phyloP scores from a whole-genome alignment of 2,329 filamentous ascomycete genomes.

The Apiospora marii region DNA sequence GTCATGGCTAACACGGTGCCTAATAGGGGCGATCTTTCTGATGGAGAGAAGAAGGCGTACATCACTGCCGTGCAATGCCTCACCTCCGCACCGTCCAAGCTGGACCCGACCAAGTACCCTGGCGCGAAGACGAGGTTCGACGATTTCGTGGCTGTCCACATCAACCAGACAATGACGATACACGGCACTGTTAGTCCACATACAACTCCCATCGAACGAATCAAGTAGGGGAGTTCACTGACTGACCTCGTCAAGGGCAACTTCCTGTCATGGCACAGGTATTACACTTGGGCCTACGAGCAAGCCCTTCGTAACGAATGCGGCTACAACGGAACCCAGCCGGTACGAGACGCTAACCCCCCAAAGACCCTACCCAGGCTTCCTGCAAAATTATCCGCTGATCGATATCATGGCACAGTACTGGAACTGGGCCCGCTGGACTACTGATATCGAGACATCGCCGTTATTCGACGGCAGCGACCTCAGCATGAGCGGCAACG shows the following conservation, averaged over 20 bases:
- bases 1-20: neutral
- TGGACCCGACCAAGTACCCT: conserved; percentile 36
- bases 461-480: conserved; percentile 57
- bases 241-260: conserved; percentile 19
- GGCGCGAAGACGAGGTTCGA: conserved; percentile 42
- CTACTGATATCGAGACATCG: conserved; percentile 48
- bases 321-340: conserved; percentile 38
- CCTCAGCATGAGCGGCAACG: conserved; percentile 52
- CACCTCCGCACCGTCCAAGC: conserved; percentile 30
- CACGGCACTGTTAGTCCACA: conserved; percentile 38
- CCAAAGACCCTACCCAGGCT: neutral
- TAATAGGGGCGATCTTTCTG: conserved; percentile 24
- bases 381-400: neutral
- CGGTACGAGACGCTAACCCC: neutral
- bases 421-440: conserved; percentile 53
- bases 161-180: conserved; percentile 41
- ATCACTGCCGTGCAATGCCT: conserved; percentile 42
- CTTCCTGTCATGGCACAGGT: conserved; percentile 45
- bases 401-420: conserved; percentile 39
- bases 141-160: conserved; percentile 44
- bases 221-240: neutral
- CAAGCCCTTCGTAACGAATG: conserved; percentile 44
- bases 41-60: conserved; percentile 14
- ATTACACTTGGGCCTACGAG: conserved; percentile 43
- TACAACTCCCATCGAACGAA: neutral